Base-by-base conservation (phyloP, 2,329 filamentous ascomycete species). In the Sclerotinia sclerotiorum region DNA sequence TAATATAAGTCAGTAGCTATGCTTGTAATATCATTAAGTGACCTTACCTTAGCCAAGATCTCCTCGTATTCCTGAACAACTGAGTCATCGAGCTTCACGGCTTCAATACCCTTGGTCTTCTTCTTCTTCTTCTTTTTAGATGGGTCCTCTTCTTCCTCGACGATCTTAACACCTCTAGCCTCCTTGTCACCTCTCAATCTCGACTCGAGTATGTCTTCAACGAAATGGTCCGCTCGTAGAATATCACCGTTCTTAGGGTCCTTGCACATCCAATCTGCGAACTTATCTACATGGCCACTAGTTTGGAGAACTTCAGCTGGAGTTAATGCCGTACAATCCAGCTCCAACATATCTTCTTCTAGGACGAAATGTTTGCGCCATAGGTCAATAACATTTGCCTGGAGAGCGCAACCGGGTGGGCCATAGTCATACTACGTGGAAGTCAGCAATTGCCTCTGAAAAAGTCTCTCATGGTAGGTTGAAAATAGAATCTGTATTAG, bases 161-260 rank as follows among this genome's bases (percentile, higher is more conserved):
- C 90, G 63, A 93, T 82, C 79, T 90, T 91, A 77, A 93, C 83
- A 74, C 94, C 94, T 75, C 95, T 92, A 39, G 95, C 94, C 80
- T 96, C 90, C 83, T 95, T 95, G 83, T 98, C 89, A 65, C 92
- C 93, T 81, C 94, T 94, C 70, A 99, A 82, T 51, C 95, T 87
- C 60, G 87, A 84, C 83, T 97, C 94, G 65, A 99, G 87, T 49
- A 97, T 89, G 76, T 97, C 92, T 84, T 98, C 94, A 73, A 99
- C 94, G 76, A 98, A 87, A 83, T 99, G 95, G 78, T 99, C 95
- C 69, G 95, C 93, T 74, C 95, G 89, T 79, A 99, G 88, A 77
- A 97, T 97, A 80, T 99, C 95, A 78, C 95, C 95, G 76, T 90
- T 97, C 85, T 97, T 96, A 72, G 94, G 93, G 80, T 99, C 95